Conservation (phyloP, 495 filamentous ascomycete genomes). For the Penicillium riverlandense region DNA sequence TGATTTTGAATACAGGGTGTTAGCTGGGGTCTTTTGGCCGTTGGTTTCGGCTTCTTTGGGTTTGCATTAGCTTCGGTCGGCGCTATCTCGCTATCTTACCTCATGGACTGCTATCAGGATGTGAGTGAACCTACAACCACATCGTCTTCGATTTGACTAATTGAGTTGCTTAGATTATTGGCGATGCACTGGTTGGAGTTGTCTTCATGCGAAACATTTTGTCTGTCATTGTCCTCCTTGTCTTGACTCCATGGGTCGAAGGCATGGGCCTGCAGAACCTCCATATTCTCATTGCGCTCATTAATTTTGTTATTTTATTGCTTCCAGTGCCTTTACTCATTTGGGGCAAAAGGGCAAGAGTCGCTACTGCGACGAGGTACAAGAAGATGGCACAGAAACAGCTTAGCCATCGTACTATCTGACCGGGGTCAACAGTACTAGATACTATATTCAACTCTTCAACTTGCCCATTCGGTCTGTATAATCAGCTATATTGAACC, state of each 20-base stretch:
- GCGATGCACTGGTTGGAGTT: constrained; percentile 25
- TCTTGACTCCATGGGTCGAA: constrained; percentile 23
- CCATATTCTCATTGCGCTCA: not conserved
- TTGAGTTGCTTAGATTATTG: constrained; percentile 17
- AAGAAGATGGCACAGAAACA: not conserved
- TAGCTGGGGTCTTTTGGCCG: constrained; percentile 19
- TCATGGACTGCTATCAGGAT: constrained; percentile 30
- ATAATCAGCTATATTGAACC: too few species aligned
- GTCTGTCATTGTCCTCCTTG: constrained; percentile 24
- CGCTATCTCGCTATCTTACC: constrained; percentile 23
- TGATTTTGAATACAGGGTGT: constrained; percentile 11
- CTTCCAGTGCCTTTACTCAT: not conserved
- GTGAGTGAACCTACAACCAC: constrained; percentile 7
- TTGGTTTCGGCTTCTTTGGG: constrained; percentile 21
- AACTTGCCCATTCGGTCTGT: too few species aligned
- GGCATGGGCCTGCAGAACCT: not conserved
- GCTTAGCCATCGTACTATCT: too few species aligned
- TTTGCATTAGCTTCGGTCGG: constrained; percentile 16
- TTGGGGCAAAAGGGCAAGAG: not conserved
- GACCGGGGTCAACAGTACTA: too few species aligned
- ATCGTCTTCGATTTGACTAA: not conserved
- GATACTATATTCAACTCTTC: too few species aligned
- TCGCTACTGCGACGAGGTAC: not conserved
- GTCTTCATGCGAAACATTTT: constrained; percentile 27
- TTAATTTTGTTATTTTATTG: not conserved